Conservation (phyloP, 352 stramenopile species). For the Hyaloperonospora brassicae region DNA sequence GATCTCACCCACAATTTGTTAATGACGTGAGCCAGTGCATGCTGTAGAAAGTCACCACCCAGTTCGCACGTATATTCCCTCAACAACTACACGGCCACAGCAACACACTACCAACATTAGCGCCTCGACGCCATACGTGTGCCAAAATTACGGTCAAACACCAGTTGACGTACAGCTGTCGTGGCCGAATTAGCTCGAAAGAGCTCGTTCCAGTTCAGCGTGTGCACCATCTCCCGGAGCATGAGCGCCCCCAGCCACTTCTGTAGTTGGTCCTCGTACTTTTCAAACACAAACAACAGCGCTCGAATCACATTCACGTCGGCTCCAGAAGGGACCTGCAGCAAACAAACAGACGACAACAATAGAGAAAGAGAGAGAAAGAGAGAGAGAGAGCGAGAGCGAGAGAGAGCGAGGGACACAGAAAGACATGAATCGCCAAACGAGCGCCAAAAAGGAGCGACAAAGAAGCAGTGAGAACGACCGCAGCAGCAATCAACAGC, state of each 20-base stretch:
- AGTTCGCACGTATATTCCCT: conserved; percentile 73
- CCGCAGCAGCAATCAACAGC: neutral
- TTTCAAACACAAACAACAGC: conserved; percentile 66
- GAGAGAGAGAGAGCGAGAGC: conserved; percentile 3
- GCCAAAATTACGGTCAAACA: neutral
- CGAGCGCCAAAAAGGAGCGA: too few species aligned
- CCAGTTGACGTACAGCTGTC: conserved; percentile 37
- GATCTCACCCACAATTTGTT: conserved; percentile 39
- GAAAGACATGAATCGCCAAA: too few species aligned
- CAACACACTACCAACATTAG: neutral
- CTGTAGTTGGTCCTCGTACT: conserved; percentile 63
- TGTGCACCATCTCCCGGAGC: conserved; percentile 71
- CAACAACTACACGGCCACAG: conserved; percentile 29
- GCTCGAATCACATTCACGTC: conserved; percentile 57
- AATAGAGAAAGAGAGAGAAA: too few species aligned
- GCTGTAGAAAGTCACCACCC: conserved; percentile 55
- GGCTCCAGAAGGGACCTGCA: conserved; percentile 22
- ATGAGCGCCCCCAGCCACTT: conserved; percentile 62
- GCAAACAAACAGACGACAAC: neutral
- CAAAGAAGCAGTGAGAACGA: too few species aligned
- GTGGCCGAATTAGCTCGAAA: conserved; percentile 73
- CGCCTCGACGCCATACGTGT: neutral
- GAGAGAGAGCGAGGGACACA: neutral
- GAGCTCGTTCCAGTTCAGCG: conserved; percentile 75
- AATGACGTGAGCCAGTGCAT: conserved; percentile 44